Evolutionary conservation across 2,329 filamentous ascomycete genomes (phyloP).

Genomic region (Chrysoporthe austroafricana): DNA sequence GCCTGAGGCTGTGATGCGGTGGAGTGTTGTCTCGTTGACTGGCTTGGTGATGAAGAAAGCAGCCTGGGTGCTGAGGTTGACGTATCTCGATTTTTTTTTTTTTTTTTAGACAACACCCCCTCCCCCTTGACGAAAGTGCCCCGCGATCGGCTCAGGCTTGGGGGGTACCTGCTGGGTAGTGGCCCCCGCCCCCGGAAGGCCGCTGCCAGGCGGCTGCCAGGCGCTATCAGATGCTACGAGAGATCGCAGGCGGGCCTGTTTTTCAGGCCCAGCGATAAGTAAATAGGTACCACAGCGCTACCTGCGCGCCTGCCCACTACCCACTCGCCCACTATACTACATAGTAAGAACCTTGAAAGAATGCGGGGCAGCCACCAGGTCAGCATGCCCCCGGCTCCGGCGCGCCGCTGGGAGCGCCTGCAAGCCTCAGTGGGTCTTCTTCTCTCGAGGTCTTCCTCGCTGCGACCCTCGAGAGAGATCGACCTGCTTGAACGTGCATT

Average conservation of each 20-base stretch:
- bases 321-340: too few relatives aligned
- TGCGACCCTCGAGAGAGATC: background rate
- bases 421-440: background rate
- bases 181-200: background rate
- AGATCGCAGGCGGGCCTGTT: background rate
- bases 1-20: background rate
- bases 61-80: background rate
- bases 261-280: background rate
- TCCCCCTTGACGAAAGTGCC: background rate
- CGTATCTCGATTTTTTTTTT: background rate
- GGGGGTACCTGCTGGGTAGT: background rate
- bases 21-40: background rate
- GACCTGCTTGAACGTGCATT: background rate
- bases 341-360: background rate
- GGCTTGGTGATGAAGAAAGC: too few relatives aligned
- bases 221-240: background rate
- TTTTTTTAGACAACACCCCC: background rate
- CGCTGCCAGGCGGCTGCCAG: background rate
- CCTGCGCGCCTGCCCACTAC: too few relatives aligned
- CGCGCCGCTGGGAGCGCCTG: background rate
- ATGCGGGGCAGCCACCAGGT: background rate
- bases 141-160: background rate
- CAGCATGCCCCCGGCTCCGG: background rate
- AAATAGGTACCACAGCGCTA: background rate
- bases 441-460: too few relatives aligned